A percentile compares a stretch with the other conserved stretches of the same genome.
Conservation (phyloP, 2,329 filamentous ascomycete genomes). For the Diaporthe sp. region DNA sequence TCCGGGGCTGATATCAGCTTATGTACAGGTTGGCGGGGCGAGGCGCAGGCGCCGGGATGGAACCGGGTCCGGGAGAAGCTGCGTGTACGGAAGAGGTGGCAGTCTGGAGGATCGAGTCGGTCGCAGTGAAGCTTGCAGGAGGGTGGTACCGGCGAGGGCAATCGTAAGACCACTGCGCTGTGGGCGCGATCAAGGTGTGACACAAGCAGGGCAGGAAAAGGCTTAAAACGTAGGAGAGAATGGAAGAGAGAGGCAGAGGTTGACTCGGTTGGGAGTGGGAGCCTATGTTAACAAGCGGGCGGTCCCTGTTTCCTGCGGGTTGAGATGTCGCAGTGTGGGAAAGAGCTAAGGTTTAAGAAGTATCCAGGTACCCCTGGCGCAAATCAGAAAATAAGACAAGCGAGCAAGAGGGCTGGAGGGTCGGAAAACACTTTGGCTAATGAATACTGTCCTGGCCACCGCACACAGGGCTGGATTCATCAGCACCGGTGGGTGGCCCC, state of each 20-base stretch:
- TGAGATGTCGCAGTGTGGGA: slow-evolving; percentile 5
- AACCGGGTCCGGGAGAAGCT: background rate
- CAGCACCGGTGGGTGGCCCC: slow-evolving; percentile 14
- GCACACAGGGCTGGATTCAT: slow-evolving; percentile 22
- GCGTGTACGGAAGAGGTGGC: background rate
- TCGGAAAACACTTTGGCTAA: background rate
- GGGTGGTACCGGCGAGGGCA: slow-evolving; percentile 24
- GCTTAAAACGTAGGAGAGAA: background rate
- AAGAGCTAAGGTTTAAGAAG: slow-evolving; percentile 5
- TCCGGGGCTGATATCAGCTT: slow-evolving; percentile 40
- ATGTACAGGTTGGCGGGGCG: slow-evolving; percentile 35
- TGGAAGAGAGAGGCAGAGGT: background rate
- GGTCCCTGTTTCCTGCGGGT: slow-evolving; percentile 21
- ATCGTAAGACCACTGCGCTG: slow-evolving; percentile 14
- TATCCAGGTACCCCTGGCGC: slow-evolving; percentile 25
- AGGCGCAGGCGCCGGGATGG: background rate
- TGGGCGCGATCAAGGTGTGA: slow-evolving; percentile 12
- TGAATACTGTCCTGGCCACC: slow-evolving; percentile 6
- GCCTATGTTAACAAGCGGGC: background rate
- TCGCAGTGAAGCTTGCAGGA: slow-evolving; percentile 25
- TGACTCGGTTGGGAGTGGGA: slow-evolving; percentile 14
- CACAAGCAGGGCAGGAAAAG: background rate
- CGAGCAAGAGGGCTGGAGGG: background rate
- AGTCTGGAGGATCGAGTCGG: slow-evolving; percentile 10
- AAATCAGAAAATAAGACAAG: slow-evolving; percentile 8